phyloP scores from a whole-genome alignment of 176 grass and related monocot species.

The Echinochloa phyllopogon region DNA sequence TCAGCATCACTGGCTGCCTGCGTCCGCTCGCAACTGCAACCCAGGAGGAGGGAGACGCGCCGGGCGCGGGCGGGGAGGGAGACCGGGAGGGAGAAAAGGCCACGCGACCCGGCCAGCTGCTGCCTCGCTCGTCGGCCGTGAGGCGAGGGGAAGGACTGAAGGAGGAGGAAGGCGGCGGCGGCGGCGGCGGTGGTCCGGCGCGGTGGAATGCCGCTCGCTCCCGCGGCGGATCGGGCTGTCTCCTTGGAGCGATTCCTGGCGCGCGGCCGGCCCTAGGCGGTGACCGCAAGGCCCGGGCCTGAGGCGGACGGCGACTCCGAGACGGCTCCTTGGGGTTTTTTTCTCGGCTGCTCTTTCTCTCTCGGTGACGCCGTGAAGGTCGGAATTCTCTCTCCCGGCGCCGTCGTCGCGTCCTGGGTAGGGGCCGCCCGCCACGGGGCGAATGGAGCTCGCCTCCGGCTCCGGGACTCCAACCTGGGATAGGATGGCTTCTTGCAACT shows the following conservation, averaged over 20 bases:
- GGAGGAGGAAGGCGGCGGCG: background rate
- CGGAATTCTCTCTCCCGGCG: slow-evolving; percentile 30
- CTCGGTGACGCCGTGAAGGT: slow-evolving; percentile 13
- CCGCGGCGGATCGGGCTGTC: background rate
- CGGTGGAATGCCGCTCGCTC: slow-evolving; percentile 38
- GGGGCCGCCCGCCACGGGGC: too few species aligned
- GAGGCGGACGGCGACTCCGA: slow-evolving; percentile 31
- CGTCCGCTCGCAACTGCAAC: slow-evolving; percentile 31
- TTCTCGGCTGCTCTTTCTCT: background rate
- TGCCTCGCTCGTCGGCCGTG: background rate
- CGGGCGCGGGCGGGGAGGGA: background rate
- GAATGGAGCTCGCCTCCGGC: background rate
- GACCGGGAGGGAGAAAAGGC: background rate
- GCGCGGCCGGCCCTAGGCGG: background rate
- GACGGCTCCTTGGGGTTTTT: background rate
- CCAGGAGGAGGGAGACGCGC: background rate
- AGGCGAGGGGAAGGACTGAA: background rate
- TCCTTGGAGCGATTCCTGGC: background rate
- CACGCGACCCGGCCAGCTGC: background rate
- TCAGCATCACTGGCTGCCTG: slow-evolving; percentile 24
- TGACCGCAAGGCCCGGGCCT: background rate
- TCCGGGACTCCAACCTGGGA: background rate
- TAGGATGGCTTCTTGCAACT: background rate
- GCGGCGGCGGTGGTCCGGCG: background rate
- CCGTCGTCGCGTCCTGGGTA: background rate